A percentile compares a stretch with the other conserved stretches of the same genome.
phyloP scores from a whole-genome alignment of 202 grass and related monocot species.

The Panicum hallii region DNA sequence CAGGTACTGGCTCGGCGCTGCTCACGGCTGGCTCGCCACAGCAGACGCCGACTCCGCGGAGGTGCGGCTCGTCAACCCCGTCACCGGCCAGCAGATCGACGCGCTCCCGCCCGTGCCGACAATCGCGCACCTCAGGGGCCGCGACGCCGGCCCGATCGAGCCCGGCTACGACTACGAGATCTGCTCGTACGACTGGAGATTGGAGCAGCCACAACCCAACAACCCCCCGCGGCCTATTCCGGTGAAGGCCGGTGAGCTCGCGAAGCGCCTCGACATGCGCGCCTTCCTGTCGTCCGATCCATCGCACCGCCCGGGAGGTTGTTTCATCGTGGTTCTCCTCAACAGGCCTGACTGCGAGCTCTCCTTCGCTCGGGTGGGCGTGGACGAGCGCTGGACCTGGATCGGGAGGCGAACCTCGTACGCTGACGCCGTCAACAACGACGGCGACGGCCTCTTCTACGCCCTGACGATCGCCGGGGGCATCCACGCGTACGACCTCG shows the following conservation, averaged over 20 bases:
- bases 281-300: not conserved
- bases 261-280: not conserved
- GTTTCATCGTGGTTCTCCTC: not conserved
- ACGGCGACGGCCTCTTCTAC: not conserved
- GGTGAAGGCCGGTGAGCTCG: not conserved
- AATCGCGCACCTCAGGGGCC: not conserved
- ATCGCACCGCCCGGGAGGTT: not conserved
- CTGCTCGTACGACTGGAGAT: not conserved
- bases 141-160: too few relatives aligned
- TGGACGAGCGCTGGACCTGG: conserved; percentile 1
- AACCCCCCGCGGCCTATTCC: not conserved
- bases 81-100: conserved; percentile 7
- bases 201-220: not conserved
- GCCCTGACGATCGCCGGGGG: not conserved
- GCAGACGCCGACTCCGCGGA: not conserved
- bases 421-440: not conserved
- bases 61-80: not conserved
- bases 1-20: not conserved
- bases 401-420: not conserved
- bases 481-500: conserved; percentile 4
- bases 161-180: not conserved
- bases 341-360: not conserved
- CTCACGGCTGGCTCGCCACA: not conserved
- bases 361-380: not conserved
- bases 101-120: not conserved